These are phyloP conservation scores for Avena eriantha DNA, from an alignment of 176 grass and related monocot species.

Conservation along the genomic window DNA sequence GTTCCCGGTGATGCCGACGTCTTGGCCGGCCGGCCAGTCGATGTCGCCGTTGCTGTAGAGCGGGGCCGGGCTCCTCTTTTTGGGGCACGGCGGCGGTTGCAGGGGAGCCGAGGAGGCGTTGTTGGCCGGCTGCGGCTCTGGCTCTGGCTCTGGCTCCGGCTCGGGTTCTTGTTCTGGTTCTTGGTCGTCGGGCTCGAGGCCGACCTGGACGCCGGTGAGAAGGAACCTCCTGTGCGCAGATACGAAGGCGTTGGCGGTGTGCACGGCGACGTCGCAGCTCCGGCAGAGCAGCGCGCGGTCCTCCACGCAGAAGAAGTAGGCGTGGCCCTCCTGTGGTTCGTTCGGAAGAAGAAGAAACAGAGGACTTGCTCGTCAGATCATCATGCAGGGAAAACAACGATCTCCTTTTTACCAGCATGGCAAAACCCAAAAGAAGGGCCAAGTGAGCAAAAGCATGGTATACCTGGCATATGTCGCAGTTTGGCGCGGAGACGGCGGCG, in stretches of 20 bases:
- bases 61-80: conserved; percentile 47
- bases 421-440: too few species aligned
- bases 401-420: too few species aligned
- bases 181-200: conserved; percentile 50
- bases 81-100: background rate
- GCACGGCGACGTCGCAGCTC: conserved; percentile 84
- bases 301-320: conserved; percentile 97
- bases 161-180: background rate
- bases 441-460: too few species aligned
- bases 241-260: conserved; percentile 80
- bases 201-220: conserved; percentile 92
- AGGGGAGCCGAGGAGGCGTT: conserved; percentile 18
- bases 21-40: conserved; percentile 39
- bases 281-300: conserved; percentile 90
- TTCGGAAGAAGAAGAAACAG: background rate
- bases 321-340: conserved; percentile 67
- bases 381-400: too few species aligned
- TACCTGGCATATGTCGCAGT: conserved; percentile 98
- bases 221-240: conserved; percentile 87
- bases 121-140: background rate
- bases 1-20: conserved; percentile 35
- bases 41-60: conserved; percentile 54
- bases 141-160: background rate
- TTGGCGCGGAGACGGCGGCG: conserved; percentile 36
- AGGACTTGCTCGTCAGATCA: background rate